Base-by-base conservation (phyloP, 1,139 yeast genomes). In the Saccharomyces hybrid region DNA sequence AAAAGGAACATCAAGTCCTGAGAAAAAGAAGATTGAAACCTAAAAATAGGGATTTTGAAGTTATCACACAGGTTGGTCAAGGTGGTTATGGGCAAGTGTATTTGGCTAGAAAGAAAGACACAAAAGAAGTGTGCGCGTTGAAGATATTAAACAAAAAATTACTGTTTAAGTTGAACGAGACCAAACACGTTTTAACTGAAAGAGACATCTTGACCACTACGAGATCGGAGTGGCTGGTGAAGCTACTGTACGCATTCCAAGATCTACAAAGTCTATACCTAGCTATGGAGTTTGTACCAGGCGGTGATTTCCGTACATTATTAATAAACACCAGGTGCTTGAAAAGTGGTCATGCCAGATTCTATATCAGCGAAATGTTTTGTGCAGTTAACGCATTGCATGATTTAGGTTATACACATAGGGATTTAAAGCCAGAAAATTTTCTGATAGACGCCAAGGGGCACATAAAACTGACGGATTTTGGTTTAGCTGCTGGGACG, bases 231-330 rank as follows among this genome's bases (percentile, higher is more conserved):
- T 95, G 99, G 99, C 78, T 95, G 50, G 99, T 93, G 48, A 90
- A 90, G 71, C 76, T 95, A 55, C 77, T 90, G 57, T 95, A 95
- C 70, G 96, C 99, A 2, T 95, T 95, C 74, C 99, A 95, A 70
- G 98, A 93, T 71, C 75, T 85, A 0, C 93, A 87, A 58, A 88
- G 88, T 69, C 88, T 95, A 46, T 95, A 88, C 64, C 77, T 95
- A 65, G 99, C 99, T 2, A 95, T 95, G 99, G 99, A 95, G 70
- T 95, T 88, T 71, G 99, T 95, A 8, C 97, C 99, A 3, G 99
- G 99, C 57, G 99, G 99, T 52, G 99, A 95, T 70, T 95, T 89
- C 75, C 84, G 99, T 68, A 95, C 99, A 1, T 75, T 95, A 60
- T 80, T 95, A 62, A 91, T 90, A 71, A 93, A 91, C 68, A 91